Conservation (phyloP, 2,329 filamentous ascomycete genomes). For the Hymenoscyphus occultus region DNA sequence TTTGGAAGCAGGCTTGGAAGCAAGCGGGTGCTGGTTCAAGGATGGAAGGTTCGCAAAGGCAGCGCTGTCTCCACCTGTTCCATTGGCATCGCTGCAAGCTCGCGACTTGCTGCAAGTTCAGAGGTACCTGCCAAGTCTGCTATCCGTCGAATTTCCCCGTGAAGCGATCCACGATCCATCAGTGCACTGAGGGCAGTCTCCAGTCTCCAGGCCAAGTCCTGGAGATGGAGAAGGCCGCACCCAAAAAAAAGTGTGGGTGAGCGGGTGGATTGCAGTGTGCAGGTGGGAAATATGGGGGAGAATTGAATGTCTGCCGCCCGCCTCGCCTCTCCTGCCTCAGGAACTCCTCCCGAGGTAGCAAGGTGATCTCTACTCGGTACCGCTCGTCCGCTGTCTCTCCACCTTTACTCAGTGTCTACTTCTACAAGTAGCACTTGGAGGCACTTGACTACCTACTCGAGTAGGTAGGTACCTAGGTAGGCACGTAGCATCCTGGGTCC, state of each 20-base stretch:
- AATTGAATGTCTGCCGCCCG: not conserved
- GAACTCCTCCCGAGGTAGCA: not conserved
- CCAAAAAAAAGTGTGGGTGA: too few relatives aligned
- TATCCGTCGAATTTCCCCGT: constrained; percentile 3
- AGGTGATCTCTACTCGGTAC: too few relatives aligned
- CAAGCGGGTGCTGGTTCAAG: not conserved
- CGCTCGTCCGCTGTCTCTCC: too few relatives aligned
- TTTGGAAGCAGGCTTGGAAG: not conserved
- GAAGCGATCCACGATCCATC: not conserved
- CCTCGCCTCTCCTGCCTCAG: not conserved
- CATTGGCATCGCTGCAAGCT: not conserved
- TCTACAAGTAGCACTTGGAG: too few relatives aligned
- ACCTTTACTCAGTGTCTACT: too few relatives aligned
- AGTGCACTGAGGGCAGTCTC: too few relatives aligned
- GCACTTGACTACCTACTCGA: too few relatives aligned
- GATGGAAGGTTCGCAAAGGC: not conserved
- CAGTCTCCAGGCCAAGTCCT: not conserved
- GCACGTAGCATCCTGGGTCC: too few relatives aligned
- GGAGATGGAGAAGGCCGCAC: not conserved
- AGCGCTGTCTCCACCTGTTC: not conserved
- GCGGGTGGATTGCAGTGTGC: not conserved
- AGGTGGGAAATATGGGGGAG: not conserved
- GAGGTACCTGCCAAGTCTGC: not conserved
- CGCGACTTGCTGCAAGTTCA: too few relatives aligned
- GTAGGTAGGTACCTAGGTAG: too few relatives aligned